Conservation (phyloP, 2,329 filamentous ascomycete species). For the Amesomyces nigricolor region DNA sequence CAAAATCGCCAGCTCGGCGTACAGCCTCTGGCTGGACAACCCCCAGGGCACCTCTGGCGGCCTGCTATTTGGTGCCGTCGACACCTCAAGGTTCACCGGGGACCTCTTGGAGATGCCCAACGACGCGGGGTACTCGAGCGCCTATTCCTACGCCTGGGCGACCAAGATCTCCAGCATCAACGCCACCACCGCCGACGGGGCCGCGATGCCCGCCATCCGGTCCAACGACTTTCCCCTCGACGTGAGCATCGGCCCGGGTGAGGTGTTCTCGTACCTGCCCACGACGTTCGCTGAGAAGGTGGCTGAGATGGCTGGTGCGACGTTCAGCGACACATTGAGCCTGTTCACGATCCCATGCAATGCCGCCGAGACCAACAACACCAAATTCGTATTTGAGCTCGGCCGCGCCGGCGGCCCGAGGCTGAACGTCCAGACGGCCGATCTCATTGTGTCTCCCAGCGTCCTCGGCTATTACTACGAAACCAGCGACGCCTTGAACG, state of each 20-base stretch:
- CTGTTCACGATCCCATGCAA: constrained; percentile 27
- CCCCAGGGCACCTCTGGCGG: constrained; percentile 26
- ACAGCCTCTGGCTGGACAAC: constrained; percentile 32
- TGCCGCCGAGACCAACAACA: constrained; percentile 20
- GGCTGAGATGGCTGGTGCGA: constrained; percentile 28
- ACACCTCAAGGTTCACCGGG: constrained; percentile 27
- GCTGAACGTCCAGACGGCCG: constrained; percentile 25
- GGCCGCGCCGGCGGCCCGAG: constrained; percentile 27
- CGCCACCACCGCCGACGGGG: constrained; percentile 8
- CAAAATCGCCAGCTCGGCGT: constrained; percentile 28
- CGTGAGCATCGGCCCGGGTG: constrained; percentile 22
- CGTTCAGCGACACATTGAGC: constrained; percentile 14
- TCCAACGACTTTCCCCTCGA: constrained; percentile 23
- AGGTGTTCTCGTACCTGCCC: constrained; percentile 28
- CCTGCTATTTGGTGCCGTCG: constrained; percentile 32
- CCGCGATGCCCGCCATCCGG: constrained; percentile 9
- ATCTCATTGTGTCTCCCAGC: constrained; percentile 28
- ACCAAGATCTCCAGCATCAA: constrained; percentile 19
- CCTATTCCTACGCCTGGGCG: constrained; percentile 11
- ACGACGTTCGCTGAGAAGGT: constrained; percentile 24
- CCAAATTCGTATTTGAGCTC: constrained; percentile 27
- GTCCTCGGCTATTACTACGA: background rate
- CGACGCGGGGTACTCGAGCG: constrained; percentile 4
- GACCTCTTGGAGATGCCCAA: constrained; percentile 22
- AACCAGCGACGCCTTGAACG: background rate